Conservation (phyloP, 2,329 filamentous ascomycete genomes). For the Fusarium sp. region DNA sequence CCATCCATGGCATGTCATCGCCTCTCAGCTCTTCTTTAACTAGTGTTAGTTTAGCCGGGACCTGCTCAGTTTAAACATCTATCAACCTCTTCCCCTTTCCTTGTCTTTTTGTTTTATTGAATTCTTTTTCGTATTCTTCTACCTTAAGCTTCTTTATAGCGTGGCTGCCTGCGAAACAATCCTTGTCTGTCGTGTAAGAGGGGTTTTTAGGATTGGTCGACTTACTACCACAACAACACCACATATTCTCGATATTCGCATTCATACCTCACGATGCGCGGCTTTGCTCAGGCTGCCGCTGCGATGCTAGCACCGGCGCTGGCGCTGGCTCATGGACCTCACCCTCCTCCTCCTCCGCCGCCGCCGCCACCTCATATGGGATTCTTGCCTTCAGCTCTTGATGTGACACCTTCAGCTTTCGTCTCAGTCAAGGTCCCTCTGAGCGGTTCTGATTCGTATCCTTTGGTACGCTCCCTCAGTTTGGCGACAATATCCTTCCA, state of each 20-base stretch:
- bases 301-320: constrained; percentile 45
- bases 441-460: constrained; percentile 26
- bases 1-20: constrained; percentile 23
- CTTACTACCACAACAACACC: neutral
- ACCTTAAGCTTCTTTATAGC: constrained; percentile 25
- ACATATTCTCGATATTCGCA: constrained; percentile 1
- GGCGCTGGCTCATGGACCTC: constrained; percentile 42
- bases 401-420: constrained; percentile 38
- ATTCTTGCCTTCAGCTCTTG: constrained; percentile 32
- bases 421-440: constrained; percentile 41
- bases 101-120: neutral
- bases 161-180: constrained; percentile 14
- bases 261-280: constrained; percentile 44
- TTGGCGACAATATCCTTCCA: neutral
- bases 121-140: constrained; percentile 28
- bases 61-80: neutral
- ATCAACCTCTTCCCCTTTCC: constrained; percentile 1
- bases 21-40: constrained; percentile 3
- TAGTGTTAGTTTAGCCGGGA: no score
- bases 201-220: constrained; percentile 2
- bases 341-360: constrained; percentile 22
- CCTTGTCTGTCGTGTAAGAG: constrained; percentile 16
- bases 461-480: constrained; percentile 41
- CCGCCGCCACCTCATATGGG: constrained; percentile 34
- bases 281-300: constrained; percentile 48